Evolutionary conservation across 2,329 filamentous ascomycete species (phyloP).

Genomic region (Colletotrichum sp.): DNA sequence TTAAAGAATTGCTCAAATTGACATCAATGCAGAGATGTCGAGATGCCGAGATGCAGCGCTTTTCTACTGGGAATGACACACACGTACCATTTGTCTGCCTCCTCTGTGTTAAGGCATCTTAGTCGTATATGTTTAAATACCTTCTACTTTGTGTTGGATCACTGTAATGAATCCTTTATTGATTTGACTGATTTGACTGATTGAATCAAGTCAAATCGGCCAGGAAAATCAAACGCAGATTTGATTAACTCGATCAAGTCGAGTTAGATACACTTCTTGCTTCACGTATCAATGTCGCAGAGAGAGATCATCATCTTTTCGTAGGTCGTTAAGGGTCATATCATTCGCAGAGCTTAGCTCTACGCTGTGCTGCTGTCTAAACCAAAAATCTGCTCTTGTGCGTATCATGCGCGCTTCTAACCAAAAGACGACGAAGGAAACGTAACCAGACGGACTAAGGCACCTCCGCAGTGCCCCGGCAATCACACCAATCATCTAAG

Average conservation of each 20-base stretch:
- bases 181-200: neutral
- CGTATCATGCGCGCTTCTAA: neutral
- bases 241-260: neutral
- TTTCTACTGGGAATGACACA: neutral
- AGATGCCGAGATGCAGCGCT: neutral
- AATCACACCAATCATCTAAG: neutral
- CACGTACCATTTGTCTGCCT: neutral
- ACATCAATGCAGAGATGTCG: neutral
- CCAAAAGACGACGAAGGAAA: neutral
- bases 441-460: fast-evolving
- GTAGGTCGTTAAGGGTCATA: neutral
- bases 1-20: neutral
- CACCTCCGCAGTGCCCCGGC: fast-evolving
- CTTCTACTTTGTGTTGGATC: neutral
- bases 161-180: neutral
- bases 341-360: neutral
- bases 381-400: neutral
- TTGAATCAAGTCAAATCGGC: neutral
- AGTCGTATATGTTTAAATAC: neutral
- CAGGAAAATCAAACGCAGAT: neutral
- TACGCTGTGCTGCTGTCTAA: neutral
- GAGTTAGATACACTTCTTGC: fast-evolving
- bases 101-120: neutral
- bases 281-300: too few relatives aligned
- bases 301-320: neutral